Base-by-base conservation (phyloP, 108 stramenopile species). In the Cyclotella cryptica region DNA sequence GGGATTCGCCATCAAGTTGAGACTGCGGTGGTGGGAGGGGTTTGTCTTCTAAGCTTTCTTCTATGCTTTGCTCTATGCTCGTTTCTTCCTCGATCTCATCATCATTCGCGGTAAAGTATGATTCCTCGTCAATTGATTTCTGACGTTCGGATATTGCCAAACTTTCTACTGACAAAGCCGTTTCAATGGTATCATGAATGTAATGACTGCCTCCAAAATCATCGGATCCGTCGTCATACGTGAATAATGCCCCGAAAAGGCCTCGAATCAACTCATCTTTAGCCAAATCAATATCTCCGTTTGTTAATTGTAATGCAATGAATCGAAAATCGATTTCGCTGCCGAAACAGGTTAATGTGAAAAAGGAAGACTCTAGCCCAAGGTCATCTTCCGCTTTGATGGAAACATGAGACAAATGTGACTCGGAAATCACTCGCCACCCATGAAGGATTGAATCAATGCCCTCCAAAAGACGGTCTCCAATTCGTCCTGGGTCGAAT, bases 341-440 rank as follows among this genome's bases (percentile, higher is more conserved):
- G 17, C 43, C 73, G 13, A 64, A 46, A 49, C 59, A 74, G 6
- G 19, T 41, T 14, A 69, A 27, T 39, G 29, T 53, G 63, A 71
- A 71, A 42, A 40, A 12, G 18, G 77, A 67, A 9, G 70, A 66
- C 44, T 79, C 72, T 72, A 73, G 27, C 26, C 54, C 64, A 44
- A 74, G 61, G 41, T 69, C 66, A 43, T 51, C 58, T 60, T 73
- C 72, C 4, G 12, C 22, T 51, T 69, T 66, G 1, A 26, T 24
- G 24, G 60, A 61, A 29, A 54, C 13, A 44, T 66, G 67, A 17
- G 72, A 73, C 44, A 69, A 64, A 52, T 75, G 74, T 8, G 74
- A 67, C 65, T 81, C 74, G 10, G 80, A 81, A 59, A 81, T 64
- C 12, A 81, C 74, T 28, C 68, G 45, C 80, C 80, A 81, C 15